phyloP scores from a whole-genome alignment of 768 basidiomycete genomes.

The Kwoniella sp. region DNA sequence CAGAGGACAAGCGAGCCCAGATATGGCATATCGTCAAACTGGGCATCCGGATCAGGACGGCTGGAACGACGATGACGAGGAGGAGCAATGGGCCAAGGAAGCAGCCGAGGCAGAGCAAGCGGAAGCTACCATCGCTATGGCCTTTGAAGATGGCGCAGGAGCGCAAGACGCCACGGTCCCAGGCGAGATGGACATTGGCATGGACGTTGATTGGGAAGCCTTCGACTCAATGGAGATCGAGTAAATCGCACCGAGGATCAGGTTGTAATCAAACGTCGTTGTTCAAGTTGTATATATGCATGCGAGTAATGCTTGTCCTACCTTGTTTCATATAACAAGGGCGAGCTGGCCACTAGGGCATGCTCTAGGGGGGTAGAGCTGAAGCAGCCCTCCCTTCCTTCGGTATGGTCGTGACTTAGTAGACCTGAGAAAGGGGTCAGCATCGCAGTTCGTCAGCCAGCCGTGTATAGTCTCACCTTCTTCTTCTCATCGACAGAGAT shows the following conservation, averaged over 20 bases:
- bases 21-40: no score
- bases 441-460: background rate
- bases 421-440: constrained; percentile 10
- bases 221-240: constrained; percentile 39
- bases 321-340: no score
- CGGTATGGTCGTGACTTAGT: constrained; percentile 15
- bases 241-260: no score
- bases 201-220: constrained; percentile 25
- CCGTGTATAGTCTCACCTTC: constrained; percentile 60
- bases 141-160: constrained; percentile 26
- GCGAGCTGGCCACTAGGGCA: no score
- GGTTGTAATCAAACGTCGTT: no score
- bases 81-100: constrained; percentile 23
- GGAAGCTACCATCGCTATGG: no score
- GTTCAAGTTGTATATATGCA: no score
- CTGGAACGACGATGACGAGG: constrained; percentile 13
- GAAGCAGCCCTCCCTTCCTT: no score
- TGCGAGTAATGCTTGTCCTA: no score
- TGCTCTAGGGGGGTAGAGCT: no score
- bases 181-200: constrained; percentile 18
- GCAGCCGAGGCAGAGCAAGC: constrained; percentile 18
- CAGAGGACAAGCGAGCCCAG: background rate
- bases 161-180: constrained; percentile 28
- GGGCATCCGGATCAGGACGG: background rate
- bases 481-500: constrained; percentile 99